Evolutionary conservation across 331 rosid species (phyloP), one percentile per base, ranked within the genome.

Genomic region (Rosa hybrid): DNA sequence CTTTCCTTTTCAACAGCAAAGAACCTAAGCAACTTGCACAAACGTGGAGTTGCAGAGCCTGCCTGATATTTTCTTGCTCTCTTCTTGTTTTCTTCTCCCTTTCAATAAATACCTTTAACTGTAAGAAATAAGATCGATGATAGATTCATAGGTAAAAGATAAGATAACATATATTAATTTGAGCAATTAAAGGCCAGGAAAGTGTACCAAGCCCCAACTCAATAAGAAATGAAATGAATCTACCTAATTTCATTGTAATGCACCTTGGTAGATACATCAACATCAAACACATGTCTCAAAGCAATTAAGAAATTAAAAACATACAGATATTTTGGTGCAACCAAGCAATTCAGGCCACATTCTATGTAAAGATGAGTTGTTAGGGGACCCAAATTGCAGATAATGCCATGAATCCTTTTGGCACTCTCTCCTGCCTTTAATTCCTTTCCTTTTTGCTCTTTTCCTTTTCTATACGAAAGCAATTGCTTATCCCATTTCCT

Each of bases 261-360:
- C 74, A 80, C 41, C 53, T 80, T 59, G 68, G 49, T 76, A 60
- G 74, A 78, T 27, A 65, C 77, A 57, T 56, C 46, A 42, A 27
- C 49, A 77, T 71, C 62, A 72, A 70, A 77, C 70, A 69, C 60
- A 69, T 71, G 57, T 50, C 84, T 38, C 76, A 38, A 41, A 83
- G 25, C 74, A 80, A 77, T 72, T 7, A 25, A 27, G 63, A 77
- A 68, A 74, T 68, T 63, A 80, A 82, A 75, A 74, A 72, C 81
- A 57, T 2, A 3, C 0, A 88, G 97, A 94, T 90, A 88, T 92
- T 94, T 92, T 78, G 54, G 39, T 25, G 75, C 75, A n/a, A 38
- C 77, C 76, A 79, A 74, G 83, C 87, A 56, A 87, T 80, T 44
- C 45, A 85, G 86, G 86, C 93, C 97, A 88, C 94, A 86, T 62